Evolutionary conservation across 2,329 filamentous ascomycete species (phyloP), one percentile per base, ranked within the genome.

Genomic region (Fusarium sp.): DNA sequence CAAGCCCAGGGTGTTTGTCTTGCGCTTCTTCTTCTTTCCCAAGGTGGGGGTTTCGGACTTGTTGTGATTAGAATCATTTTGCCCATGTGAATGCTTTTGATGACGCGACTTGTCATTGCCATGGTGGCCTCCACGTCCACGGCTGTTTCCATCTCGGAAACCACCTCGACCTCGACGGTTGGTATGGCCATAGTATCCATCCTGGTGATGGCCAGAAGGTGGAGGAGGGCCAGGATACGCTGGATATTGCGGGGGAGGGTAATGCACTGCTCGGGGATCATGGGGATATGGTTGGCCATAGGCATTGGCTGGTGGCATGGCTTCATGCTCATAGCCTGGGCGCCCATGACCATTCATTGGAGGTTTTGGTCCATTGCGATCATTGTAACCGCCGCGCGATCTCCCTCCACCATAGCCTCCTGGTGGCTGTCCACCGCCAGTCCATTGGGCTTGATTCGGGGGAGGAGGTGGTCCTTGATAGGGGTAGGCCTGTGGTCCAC

Each of bases 1-100:
- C 50, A 94, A 83, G 34, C 92, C 92, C 25, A 94, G 84, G 2
- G 89, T 90, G 71, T 92, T 92, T 41, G 88, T 88, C 81, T 89
- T 91, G 60, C 89, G 87, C 82, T 91, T 91, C 83, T 92, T 92
- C 78, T 90, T 90, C 78, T 90, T 90, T 62, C 83, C 84, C 25
- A 82, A 81, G 73, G 85, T 80, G 50, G 83, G 80, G 49, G 82
- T 80, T 60, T 86, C 81, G 55, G 72, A 65, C 63, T 80, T 80
- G 41, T 72, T 71, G 46, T 74, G 72, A 32, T 75, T 72, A 20
- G 74, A 57, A 27, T 78, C 74, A 32, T 72, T 77, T 42, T 81
- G 74, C 55, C 73, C 75, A 68, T 81, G 34, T 37, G 34, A n/a
- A 37, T 37, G 78, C 72, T 80, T 82, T 59, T 82, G 75, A n/a